Evolutionary conservation across 768 basidiomycete genomes (phyloP).

Genomic region (Mycena latifolia): DNA sequence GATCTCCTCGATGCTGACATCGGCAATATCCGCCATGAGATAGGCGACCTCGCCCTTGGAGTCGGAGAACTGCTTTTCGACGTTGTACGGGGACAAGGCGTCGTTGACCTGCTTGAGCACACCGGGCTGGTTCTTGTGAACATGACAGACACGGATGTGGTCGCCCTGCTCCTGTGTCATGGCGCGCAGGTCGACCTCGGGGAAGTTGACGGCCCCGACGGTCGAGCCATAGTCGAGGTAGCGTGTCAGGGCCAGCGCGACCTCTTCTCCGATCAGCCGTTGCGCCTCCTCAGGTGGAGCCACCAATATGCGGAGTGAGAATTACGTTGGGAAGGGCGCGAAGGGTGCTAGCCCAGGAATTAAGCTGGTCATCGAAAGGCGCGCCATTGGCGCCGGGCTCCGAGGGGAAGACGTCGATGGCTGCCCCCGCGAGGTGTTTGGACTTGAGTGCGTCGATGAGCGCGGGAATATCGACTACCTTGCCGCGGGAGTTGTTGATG

Average conservation of each 20-base stretch:
- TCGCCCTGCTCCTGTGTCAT: constrained; percentile 87
- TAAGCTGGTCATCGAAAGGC: constrained; percentile 90
- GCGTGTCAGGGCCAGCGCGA: constrained; percentile 83
- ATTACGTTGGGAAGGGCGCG: constrained; percentile 89
- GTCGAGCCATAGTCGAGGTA: constrained; percentile 96
- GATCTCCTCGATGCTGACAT: constrained; percentile 86
- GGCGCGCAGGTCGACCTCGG: constrained; percentile 95
- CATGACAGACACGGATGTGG: constrained; percentile 92
- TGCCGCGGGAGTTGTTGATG: constrained; percentile 98
- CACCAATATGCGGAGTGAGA: constrained; percentile 98
- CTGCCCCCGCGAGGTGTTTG: constrained; percentile 89
- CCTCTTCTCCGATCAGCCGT: constrained; percentile 96
- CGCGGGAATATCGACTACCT: constrained; percentile 95
- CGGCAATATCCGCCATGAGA: constrained; percentile 96
- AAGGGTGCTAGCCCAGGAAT: constrained; percentile 84
- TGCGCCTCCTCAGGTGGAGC: constrained; percentile 99
- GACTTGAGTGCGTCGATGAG: constrained; percentile 84
- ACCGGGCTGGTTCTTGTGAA: constrained; percentile 96
- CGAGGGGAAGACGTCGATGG: constrained; percentile 94
- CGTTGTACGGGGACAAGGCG: constrained; percentile 93
- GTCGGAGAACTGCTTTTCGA: constrained; percentile 99
- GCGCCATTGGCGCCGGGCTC: constrained; percentile 95
- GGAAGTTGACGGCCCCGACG: constrained; percentile 97
- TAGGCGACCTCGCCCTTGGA: constrained; percentile 95
- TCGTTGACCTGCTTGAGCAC: constrained; percentile 97